Evolutionary conservation across 371 early-diverging fungal species (phyloP).

Genomic region (Lichtheimia corymbifera): DNA sequence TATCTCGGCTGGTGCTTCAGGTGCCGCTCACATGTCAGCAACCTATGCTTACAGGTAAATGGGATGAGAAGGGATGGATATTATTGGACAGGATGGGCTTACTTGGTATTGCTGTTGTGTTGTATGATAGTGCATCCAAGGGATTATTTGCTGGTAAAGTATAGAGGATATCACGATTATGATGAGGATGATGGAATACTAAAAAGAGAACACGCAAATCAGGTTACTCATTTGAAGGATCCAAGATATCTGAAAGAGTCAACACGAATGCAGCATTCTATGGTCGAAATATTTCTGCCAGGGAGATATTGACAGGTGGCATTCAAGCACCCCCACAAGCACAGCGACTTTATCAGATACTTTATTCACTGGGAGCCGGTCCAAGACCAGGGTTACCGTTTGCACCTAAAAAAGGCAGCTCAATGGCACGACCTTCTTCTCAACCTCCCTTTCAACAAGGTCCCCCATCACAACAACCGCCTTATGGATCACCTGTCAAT

Average conservation of each 20-base stretch:
- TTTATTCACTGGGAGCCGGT: slow-evolving; percentile 33
- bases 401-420: slow-evolving; percentile 14
- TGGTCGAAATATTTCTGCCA: slow-evolving; percentile 32
- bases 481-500: slow-evolving; percentile 5
- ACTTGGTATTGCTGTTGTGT: neutral
- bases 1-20: slow-evolving; percentile 29
- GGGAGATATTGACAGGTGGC: slow-evolving; percentile 33
- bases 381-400: slow-evolving; percentile 24
- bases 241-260: slow-evolving; percentile 39
- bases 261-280: slow-evolving; percentile 41
- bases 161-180: neutral
- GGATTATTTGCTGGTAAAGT: slow-evolving; percentile 32
- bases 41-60: slow-evolving; percentile 42
- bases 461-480: neutral
- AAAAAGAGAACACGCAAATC: neutral
- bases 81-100: neutral
- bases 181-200: neutral
- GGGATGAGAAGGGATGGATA: neutral
- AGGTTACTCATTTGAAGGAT: slow-evolving; percentile 45
- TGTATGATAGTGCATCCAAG: slow-evolving; percentile 28
- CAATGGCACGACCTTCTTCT: slow-evolving; percentile 1
- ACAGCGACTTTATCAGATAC: slow-evolving; percentile 26
- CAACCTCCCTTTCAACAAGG: neutral
- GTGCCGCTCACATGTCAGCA: slow-evolving; percentile 30
- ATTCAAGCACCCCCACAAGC: slow-evolving; percentile 30